Evolutionary conservation across 805 yeast species (phyloP).

Genomic region (Starmerella davenportii): DNA sequence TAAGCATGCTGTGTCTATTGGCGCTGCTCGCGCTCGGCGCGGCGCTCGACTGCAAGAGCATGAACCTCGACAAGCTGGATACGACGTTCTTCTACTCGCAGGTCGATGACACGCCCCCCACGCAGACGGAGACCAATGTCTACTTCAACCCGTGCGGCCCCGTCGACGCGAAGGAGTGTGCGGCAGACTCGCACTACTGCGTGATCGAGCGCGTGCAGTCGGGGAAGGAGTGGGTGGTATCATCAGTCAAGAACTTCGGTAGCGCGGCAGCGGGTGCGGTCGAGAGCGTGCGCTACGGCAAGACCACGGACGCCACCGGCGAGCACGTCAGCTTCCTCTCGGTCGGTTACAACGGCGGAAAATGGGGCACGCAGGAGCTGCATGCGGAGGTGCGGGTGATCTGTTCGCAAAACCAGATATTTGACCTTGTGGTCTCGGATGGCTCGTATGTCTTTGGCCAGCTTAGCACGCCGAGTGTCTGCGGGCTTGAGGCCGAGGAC

Average conservation of each 20-base stretch:
- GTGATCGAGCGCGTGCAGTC: slow-evolving; percentile 38
- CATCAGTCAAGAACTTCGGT: slow-evolving; percentile 41
- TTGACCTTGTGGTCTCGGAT: not conserved
- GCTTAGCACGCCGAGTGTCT: not conserved
- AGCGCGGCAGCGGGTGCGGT: slow-evolving; percentile 12
- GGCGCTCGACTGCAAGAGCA: slow-evolving; percentile 5
- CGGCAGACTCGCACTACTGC: slow-evolving; percentile 57
- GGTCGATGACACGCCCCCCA: slow-evolving; percentile 40
- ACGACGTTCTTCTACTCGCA: slow-evolving; percentile 31
- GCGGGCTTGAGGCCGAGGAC: too few relatives aligned
- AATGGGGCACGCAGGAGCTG: slow-evolving; percentile 48
- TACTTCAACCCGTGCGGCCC: slow-evolving; percentile 52
- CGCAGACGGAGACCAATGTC: slow-evolving; percentile 30
- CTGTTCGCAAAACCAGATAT: not conserved
- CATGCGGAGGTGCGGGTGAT: slow-evolving; percentile 16
- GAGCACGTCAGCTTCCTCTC: slow-evolving; percentile 10
- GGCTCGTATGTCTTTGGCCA: not conserved
- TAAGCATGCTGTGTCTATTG: too few relatives aligned
- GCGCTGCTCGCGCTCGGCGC: too few relatives aligned
- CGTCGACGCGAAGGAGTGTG: slow-evolving; percentile 32
- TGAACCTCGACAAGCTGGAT: slow-evolving; percentile 29
- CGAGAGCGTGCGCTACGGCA: slow-evolving; percentile 1
- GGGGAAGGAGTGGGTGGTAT: slow-evolving; percentile 32
- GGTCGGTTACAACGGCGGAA: slow-evolving; percentile 30
- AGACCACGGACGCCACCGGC: slow-evolving; percentile 10